Conservation (phyloP, 2,329 filamentous ascomycete genomes). For the Nigrospora sphaerica region DNA sequence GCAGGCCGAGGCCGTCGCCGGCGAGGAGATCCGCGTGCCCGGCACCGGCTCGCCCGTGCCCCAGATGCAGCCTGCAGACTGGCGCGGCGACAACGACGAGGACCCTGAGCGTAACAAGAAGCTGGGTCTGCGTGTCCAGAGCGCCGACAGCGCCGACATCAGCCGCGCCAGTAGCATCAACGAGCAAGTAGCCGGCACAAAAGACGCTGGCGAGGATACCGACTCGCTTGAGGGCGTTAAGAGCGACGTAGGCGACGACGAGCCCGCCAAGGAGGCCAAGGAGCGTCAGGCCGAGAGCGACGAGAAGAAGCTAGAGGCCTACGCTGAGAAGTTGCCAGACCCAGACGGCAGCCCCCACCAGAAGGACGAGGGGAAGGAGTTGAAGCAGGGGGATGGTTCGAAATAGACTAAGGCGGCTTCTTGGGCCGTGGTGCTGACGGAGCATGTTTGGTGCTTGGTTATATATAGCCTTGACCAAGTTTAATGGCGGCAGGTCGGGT, state of each 20-base stretch:
- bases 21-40: constrained; percentile 55
- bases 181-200: constrained; percentile 21
- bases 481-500: no score
- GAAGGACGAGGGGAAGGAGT: background rate
- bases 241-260: background rate
- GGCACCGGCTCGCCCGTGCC: constrained; percentile 59
- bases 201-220: constrained; percentile 8
- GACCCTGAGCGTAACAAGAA: constrained; percentile 49
- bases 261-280: background rate
- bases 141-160: constrained; percentile 56
- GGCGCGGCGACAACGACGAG: constrained; percentile 53
- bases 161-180: constrained; percentile 67
- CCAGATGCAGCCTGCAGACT: constrained; percentile 65
- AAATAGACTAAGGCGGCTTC: no score
- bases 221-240: constrained; percentile 8
- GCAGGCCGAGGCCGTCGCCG: constrained; percentile 11
- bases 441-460: no score
- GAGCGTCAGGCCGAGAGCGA: constrained; percentile 6
- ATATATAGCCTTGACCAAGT: no score
- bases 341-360: constrained; percentile 10
- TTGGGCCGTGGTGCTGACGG: no score
- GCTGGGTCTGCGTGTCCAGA: constrained; percentile 61
- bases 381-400: no score
- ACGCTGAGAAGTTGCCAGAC: constrained; percentile 19
- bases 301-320: constrained; percentile 14